Evolutionary conservation across 2,329 filamentous ascomycete genomes (phyloP), one percentile per base, ranked within the genome.

Genomic region (Capronia americana): DNA sequence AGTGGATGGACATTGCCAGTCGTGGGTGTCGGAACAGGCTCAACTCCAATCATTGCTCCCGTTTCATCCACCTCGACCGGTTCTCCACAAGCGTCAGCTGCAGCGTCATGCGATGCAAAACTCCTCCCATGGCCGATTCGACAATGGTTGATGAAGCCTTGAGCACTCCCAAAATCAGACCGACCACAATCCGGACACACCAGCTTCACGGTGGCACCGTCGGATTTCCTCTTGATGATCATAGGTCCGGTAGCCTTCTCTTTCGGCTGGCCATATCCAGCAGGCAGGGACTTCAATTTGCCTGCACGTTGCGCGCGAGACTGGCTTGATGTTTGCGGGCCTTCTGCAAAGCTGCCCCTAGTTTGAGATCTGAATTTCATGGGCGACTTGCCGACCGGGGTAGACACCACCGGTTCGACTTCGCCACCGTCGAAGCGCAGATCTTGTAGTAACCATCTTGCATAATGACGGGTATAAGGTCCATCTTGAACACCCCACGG

Each of bases 131-230:
- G 95, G 28, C 93, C 93, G 73, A 99, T 98, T 64, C 95, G 92
- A 77, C 94, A 98, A 77, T 99, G 95, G 76, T 99, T 99, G 81
- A 99, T 95, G 80, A 98, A 98, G n/a, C 95, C 95, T 78, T 98
- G 95, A 0, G 93, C 96, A 80, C 93, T 98, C 63, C 91, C 93
- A 75, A 98, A 98, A 77, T 97, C 92, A 77, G 92, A 92, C 70
- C 94, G 87, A 57, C 92, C 86, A 79, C 95, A 98, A 77, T 95
- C 91, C 66, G 91, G 80, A 82, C 95, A 99, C 69, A 96, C 90
- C 57, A 98, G 85, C 79, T 96, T 96, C 70, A 98, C 94, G 70
- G 90, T 88, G 75, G 92, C 85, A 63, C 92, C 92, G 79, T 98
- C 93, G 23, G 85, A 86, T 61, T 90, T 89, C 73, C 93, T 90